Evolutionary conservation across 345 rosid species (phyloP).

Genomic region (Acer campestre): DNA sequence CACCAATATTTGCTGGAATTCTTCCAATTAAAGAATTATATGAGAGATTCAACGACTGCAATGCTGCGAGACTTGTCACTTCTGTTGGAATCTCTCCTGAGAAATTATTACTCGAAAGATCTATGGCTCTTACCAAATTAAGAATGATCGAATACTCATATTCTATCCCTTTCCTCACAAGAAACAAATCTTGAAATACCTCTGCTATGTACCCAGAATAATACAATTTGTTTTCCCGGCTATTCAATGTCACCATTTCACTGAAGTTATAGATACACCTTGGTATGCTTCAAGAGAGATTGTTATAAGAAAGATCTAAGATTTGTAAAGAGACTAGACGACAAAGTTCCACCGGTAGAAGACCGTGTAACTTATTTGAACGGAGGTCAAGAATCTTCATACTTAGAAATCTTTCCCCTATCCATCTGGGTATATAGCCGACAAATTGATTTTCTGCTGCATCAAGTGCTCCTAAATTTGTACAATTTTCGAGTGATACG

Average conservation of each 20-base stretch:
- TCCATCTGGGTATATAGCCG: slow-evolving; percentile 9
- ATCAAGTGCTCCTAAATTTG: not conserved
- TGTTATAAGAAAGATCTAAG: not conserved
- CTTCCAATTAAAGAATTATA: not conserved
- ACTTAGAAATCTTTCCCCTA: not conserved
- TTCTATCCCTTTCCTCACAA: not conserved
- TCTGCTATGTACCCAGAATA: too few relatives aligned
- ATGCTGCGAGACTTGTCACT: not conserved
- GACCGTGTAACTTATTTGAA: not conserved
- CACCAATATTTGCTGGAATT: not conserved
- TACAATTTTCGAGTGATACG: not conserved
- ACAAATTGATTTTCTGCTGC: not conserved
- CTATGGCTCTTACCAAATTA: slow-evolving; percentile 17
- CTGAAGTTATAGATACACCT: slow-evolving; percentile 23
- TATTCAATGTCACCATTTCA: not conserved
- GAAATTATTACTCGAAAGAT: slow-evolving; percentile 14
- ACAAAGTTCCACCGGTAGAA: not conserved
- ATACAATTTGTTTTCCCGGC: too few relatives aligned
- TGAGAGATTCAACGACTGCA: not conserved
- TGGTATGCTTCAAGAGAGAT: slow-evolving; percentile 15
- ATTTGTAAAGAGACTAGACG: not conserved
- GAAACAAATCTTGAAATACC: too few relatives aligned
- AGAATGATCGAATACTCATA: slow-evolving; percentile 27
- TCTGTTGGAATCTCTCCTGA: not conserved
- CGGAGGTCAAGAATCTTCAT: slow-evolving; percentile 3